Percentiles rank a stretch among this genome's conserved stretches.
Evolutionary conservation across 2,329 filamentous ascomycete genomes (phyloP).

Genomic region (Colletotrichum australisinense): DNA sequence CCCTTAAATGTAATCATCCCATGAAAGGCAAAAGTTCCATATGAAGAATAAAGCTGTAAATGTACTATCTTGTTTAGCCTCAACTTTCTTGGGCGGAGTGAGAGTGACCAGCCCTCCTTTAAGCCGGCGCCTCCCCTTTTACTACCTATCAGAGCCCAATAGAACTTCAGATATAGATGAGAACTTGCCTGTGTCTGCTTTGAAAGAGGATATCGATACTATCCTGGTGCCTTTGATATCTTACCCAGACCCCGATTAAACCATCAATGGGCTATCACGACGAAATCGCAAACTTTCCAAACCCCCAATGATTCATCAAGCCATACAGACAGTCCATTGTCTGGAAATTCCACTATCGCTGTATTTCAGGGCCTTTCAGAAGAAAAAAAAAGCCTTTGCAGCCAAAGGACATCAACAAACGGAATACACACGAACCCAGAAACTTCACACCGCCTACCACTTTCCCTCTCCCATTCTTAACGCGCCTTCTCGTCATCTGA

Average conservation of each 20-base stretch:
- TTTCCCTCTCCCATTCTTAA: background rate
- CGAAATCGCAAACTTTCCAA: background rate
- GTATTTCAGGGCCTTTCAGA: background rate
- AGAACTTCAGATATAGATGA: background rate
- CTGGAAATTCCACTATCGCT: background rate
- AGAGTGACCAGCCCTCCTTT: background rate
- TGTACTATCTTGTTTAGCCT: no score
- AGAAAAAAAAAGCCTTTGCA: background rate
- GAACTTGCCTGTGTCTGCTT: rapidly evolving
- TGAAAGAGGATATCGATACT: no score
- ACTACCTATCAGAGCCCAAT: background rate
- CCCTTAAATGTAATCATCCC: no score
- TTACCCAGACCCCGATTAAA: background rate
- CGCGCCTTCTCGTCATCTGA: background rate
- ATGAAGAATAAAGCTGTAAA: no score
- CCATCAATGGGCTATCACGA: background rate
- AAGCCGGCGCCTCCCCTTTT: no score
- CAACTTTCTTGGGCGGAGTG: background rate
- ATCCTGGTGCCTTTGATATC: no score
- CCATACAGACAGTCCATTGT: background rate
- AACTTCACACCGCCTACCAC: background rate
- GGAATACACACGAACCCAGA: background rate
- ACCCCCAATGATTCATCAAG: background rate
- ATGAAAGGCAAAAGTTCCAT: no score
- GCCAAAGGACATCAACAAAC: background rate